Conservation (phyloP, 371 early-diverging fungal species). For the Conidiobolus coronatus region DNA sequence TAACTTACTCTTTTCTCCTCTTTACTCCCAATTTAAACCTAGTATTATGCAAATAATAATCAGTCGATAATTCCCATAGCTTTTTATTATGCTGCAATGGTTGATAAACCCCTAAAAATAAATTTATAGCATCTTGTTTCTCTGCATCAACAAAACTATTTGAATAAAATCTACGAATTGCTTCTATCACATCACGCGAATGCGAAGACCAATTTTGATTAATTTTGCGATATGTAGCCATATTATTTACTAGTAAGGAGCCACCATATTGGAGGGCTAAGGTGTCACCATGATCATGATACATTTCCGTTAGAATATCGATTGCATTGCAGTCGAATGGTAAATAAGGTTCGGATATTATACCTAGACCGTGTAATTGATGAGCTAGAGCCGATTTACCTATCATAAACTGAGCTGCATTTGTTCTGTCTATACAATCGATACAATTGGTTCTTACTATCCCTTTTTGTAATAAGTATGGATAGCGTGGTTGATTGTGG, state of each 20-base stretch:
- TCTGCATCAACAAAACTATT: constrained; percentile 93
- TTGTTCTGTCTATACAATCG: constrained; percentile 98
- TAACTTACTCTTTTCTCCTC: constrained; percentile 7
- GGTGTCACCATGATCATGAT: constrained; percentile 95
- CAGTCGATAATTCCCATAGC: constrained; percentile 67
- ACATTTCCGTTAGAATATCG: constrained; percentile 88
- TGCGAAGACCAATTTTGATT: constrained; percentile 76
- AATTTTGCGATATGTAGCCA: constrained; percentile 87
- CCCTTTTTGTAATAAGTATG: constrained; percentile 42
- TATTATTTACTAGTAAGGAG: constrained; percentile 90
- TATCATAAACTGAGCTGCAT: constrained; percentile 93
- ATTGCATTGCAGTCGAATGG: constrained; percentile 83
- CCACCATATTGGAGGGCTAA: constrained; percentile 98
- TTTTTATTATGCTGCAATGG: constrained; percentile 25
- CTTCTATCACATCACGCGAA: constrained; percentile 87
- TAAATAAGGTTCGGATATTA: constrained; percentile 46
- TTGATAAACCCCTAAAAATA: constrained; percentile 66
- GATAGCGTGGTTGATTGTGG: constrained; percentile 7
- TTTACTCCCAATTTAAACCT: constrained; percentile 21
- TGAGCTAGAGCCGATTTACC: constrained; percentile 84
- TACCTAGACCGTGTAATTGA: constrained; percentile 75
- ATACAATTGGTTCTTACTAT: constrained; percentile 97
- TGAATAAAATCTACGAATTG: constrained; percentile 70
- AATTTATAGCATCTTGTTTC: constrained; percentile 86
- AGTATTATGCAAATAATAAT: constrained; percentile 58